These are phyloP conservation scores for Graphilbum fragrans DNA, from an alignment of 2,329 filamentous ascomycete species.

Conservation along the genomic window DNA sequence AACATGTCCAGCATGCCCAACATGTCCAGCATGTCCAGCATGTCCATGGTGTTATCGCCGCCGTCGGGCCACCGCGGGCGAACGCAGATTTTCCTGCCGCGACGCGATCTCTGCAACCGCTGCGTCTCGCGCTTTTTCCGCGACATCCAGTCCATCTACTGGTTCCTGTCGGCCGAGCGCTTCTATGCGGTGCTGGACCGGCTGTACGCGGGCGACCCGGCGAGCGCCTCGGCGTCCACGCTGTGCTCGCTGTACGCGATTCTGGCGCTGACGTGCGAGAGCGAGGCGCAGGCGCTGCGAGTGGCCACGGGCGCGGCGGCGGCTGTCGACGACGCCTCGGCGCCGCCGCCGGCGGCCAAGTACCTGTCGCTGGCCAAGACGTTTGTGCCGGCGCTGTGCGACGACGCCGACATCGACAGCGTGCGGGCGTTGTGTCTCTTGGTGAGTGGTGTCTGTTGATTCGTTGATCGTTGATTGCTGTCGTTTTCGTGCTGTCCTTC, in stretches of 20 bases:
- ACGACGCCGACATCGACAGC: conserved; percentile 15
- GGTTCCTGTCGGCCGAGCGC: conserved; percentile 16
- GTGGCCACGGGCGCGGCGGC: background rate
- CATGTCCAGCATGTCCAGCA: background rate
- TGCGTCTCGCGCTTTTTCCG: conserved; percentile 16
- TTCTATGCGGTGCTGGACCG: conserved; percentile 14
- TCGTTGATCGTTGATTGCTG: background rate
- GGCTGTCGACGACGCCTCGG: conserved; percentile 1
- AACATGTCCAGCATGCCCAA: too few species aligned
- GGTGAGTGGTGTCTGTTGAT: conserved; percentile 3
- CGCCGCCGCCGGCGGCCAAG: conserved; percentile 8
- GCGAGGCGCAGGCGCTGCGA: too few species aligned
- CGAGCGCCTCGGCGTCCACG: conserved; percentile 12
- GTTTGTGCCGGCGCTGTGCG: conserved; percentile 13
- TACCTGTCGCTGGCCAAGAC: conserved; percentile 15
- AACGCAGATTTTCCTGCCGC: conserved; percentile 13
- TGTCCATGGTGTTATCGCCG: background rate
- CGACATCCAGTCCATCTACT: conserved; percentile 17
- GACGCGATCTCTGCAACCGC: conserved; percentile 15
- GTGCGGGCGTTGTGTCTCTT: conserved; percentile 16
- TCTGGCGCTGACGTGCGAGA: conserved; percentile 15
- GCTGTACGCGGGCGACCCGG: conserved; percentile 14
- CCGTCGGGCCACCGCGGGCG: background rate
- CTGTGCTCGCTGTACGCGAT: conserved; percentile 16
- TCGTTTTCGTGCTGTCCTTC: too few species aligned